Percentiles rank a stretch among this genome's conserved stretches.
phyloP scores from a whole-genome alignment of 2,329 filamentous ascomycete genomes.

The Fusarium equiseti region DNA sequence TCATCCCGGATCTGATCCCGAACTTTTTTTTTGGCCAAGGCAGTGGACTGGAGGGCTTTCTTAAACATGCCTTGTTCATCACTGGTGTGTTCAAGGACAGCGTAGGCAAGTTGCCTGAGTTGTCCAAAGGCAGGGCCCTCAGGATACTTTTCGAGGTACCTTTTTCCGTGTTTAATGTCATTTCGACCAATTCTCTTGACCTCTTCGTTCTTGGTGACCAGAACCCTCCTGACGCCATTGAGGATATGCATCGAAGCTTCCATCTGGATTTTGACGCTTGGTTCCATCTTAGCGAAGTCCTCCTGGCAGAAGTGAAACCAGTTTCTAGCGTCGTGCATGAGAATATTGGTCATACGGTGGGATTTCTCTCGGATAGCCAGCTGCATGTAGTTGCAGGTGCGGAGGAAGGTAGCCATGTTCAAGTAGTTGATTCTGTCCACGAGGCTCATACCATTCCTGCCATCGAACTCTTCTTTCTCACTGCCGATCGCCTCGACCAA shows the following conservation, averaged over 20 bases:
- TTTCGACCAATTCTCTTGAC: neutral
- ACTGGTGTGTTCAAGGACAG: neutral
- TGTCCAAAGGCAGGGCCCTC: slow-evolving; percentile 9
- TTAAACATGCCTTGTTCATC: neutral
- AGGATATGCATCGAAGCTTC: slow-evolving; percentile 23
- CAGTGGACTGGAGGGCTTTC: no score
- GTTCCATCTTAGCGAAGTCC: slow-evolving; percentile 27
- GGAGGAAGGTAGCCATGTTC: slow-evolving; percentile 29
- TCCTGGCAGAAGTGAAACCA: slow-evolving; percentile 19
- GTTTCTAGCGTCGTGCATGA: slow-evolving; percentile 16
- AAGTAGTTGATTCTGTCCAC: slow-evolving; percentile 37
- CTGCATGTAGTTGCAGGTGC: slow-evolving; percentile 30
- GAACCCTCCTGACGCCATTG: slow-evolving; percentile 1
- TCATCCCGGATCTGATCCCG: neutral
- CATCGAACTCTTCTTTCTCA: neutral
- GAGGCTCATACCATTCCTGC: neutral
- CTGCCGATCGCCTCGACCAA: slow-evolving; percentile 9
- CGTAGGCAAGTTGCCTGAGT: neutral
- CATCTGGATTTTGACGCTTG: slow-evolving; percentile 16
- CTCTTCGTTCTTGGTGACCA: neutral
- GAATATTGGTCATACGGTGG: slow-evolving; percentile 1
- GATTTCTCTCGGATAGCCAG: slow-evolving; percentile 12
- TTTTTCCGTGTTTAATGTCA: neutral
- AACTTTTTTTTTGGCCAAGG: neutral
- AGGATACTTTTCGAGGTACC: neutral